Conservation (phyloP, 805 yeast species). For the Saturnispora hagleri region DNA sequence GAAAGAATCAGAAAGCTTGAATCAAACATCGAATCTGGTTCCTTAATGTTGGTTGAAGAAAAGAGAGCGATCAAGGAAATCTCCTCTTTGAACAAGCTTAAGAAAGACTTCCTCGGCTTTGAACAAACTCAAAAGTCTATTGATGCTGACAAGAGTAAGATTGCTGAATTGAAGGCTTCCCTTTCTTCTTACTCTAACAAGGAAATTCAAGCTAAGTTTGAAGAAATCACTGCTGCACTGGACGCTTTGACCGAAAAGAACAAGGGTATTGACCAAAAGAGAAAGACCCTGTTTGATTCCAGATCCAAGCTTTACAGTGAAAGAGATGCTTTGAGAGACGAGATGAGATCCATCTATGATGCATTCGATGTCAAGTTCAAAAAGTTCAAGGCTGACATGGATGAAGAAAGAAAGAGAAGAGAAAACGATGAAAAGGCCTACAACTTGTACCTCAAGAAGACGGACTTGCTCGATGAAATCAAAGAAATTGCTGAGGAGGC, state of each 20-base stretch:
- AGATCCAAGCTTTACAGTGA: slow-evolving; percentile 59
- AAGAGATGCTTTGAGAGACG: slow-evolving; percentile 58
- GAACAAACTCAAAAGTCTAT: slow-evolving; percentile 70
- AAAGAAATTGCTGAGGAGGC: slow-evolving; percentile 67
- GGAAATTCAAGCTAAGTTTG: slow-evolving; percentile 62
- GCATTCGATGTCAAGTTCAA: slow-evolving; percentile 71
- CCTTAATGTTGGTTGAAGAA: slow-evolving; percentile 83
- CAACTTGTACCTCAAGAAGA: slow-evolving; percentile 43
- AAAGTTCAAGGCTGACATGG: slow-evolving; percentile 58
- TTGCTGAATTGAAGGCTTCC: slow-evolving; percentile 63
- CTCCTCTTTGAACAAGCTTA: slow-evolving; percentile 68
- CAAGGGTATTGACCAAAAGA: slow-evolving; percentile 56
- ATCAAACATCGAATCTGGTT: slow-evolving; percentile 65
- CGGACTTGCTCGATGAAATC: slow-evolving; percentile 44
- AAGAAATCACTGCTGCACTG: slow-evolving; percentile 57
- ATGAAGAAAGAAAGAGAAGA: slow-evolving; percentile 60
- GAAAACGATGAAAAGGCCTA: slow-evolving; percentile 54
- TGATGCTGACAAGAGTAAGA: slow-evolving; percentile 69
- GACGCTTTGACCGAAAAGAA: slow-evolving; percentile 53
- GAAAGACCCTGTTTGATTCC: slow-evolving; percentile 51
- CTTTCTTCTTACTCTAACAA: slow-evolving; percentile 47
- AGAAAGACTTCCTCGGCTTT: slow-evolving; percentile 65
- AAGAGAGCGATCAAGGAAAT: slow-evolving; percentile 78
- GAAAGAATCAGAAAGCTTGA: slow-evolving; percentile 59
- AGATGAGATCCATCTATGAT: slow-evolving; percentile 58